Evolutionary conservation across 352 stramenopile genomes (phyloP).

Genomic region (Phytophthora litchii): DNA sequence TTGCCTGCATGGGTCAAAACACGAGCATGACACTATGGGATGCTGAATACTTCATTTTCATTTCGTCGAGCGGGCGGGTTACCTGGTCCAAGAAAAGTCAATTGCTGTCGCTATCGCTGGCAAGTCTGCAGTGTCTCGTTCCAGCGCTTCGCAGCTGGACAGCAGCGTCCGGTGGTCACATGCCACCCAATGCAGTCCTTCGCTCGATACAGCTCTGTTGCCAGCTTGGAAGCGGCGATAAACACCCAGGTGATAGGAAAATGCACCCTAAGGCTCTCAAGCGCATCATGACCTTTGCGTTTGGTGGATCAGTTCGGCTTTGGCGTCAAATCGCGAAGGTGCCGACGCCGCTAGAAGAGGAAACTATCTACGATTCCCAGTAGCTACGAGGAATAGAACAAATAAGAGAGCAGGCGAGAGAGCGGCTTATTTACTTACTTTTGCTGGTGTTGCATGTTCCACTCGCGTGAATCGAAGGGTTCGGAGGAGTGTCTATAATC

Average conservation of each 20-base stretch:
- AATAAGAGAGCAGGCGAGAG: slow-evolving; percentile 26
- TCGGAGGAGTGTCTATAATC: slow-evolving; percentile 16
- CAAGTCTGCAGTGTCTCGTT: slow-evolving; percentile 65
- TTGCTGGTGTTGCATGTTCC: slow-evolving; percentile 21
- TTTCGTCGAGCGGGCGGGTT: slow-evolving; percentile 55
- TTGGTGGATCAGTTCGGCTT: slow-evolving; percentile 66
- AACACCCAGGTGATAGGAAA: slow-evolving; percentile 10
- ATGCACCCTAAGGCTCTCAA: slow-evolving; percentile 47
- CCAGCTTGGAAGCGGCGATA: slow-evolving; percentile 44
- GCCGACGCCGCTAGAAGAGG: slow-evolving; percentile 43
- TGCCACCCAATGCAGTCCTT: slow-evolving; percentile 45
- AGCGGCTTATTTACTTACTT: slow-evolving; percentile 43
- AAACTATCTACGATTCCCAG: slow-evolving; percentile 50
- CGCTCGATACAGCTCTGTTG: slow-evolving; percentile 62
- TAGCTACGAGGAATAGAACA: slow-evolving; percentile 5
- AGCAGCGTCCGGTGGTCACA: slow-evolving; percentile 34
- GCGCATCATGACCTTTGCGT: slow-evolving; percentile 58
- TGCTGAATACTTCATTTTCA: slow-evolving; percentile 75
- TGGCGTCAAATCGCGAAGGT: slow-evolving; percentile 73
- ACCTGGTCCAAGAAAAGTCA: slow-evolving; percentile 66
- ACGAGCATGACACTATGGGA: slow-evolving; percentile 87
- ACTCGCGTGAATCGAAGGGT: slow-evolving; percentile 6
- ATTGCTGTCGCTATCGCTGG: slow-evolving; percentile 65
- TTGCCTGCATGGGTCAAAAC: slow-evolving; percentile 50
- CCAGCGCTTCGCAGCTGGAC: slow-evolving; percentile 59